Base-by-base conservation (phyloP, 1,284 basidiomycete genomes). In the Xerocomus nothofagi region DNA sequence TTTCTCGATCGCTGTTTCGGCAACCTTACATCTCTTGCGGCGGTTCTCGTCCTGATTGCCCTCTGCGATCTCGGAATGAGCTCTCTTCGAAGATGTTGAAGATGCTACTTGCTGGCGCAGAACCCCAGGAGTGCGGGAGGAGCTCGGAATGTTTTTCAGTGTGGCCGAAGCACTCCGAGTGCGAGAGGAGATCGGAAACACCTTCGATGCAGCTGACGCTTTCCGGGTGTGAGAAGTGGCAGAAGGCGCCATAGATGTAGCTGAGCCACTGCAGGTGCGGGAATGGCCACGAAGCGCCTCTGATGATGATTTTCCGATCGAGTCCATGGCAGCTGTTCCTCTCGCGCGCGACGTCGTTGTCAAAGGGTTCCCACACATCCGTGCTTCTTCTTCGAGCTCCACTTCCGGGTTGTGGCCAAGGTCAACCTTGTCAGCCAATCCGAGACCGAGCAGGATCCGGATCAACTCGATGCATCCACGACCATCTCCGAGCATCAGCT, bases 381-480 rank as follows among this genome's bases (percentile, higher is more conserved):
- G 24, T 17, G n/a, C 7, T 27, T 39, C 15, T 15, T 6, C 10
- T 3, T 17, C 10, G 6, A 44, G 4, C 5, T 23, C 2, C 12
- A 56, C 27, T 9, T 43, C 41, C 2, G 46, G 41, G 41, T 44
- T 49, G 10, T 49, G 39, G 0, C 47, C 49, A 3, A 56, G 11
- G 6, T 52, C 44, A 2, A 47, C 38, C 21, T 23, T 20, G 3
- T 44, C 38, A 2, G 44, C 44, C 38, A 53, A 47, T 11, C 44
- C 47, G 6, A 52, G 49, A 10, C 49, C 47, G 2, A 55, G 46
- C 20, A 49, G 18, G 32, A 49, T 38, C 3, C 36, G 39, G 15
- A 49, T 44, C 29, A 53, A 56, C 37, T 53, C 36, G 29, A 57
- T 43, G 20, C 47, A 45, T 3, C 33, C 45, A 5, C 38, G 37